Evolutionary conservation across 2,329 filamentous ascomycete genomes (phyloP).

Genomic region (Camptophora hylomeconis): DNA sequence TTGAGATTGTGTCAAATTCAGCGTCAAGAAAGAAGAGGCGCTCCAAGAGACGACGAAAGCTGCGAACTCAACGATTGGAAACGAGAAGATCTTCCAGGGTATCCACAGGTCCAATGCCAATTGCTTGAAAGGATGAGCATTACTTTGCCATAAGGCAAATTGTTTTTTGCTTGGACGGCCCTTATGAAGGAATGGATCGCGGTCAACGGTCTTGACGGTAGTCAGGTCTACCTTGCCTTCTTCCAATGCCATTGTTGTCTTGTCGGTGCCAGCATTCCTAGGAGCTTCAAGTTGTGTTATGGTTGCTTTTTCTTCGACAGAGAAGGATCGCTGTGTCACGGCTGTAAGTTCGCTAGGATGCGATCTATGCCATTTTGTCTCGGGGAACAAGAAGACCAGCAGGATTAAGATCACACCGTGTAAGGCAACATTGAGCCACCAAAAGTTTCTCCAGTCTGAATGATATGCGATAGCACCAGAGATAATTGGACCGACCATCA

Average conservation of each 20-base stretch:
- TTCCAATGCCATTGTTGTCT: slow-evolving; percentile 12
- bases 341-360: slow-evolving; percentile 19
- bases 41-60: slow-evolving; percentile 50
- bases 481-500: slow-evolving; percentile 48
- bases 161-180: slow-evolving; percentile 43
- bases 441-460: slow-evolving; percentile 49
- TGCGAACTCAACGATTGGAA: slow-evolving; percentile 50
- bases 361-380: slow-evolving; percentile 45
- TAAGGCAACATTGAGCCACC: slow-evolving; percentile 51
- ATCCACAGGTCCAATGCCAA: slow-evolving; percentile 44
- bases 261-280: slow-evolving; percentile 4
- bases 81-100: slow-evolving; percentile 49
- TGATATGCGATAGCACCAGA: slow-evolving; percentile 47
- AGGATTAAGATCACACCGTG: slow-evolving; percentile 37
- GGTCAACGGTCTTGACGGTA: slow-evolving; percentile 22
- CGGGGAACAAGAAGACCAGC: slow-evolving; percentile 48
- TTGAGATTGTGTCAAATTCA: slow-evolving; percentile 49
- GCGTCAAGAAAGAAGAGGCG: slow-evolving; percentile 42
- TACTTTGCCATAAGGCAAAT: slow-evolving; percentile 41
- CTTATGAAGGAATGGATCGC: slow-evolving; percentile 42
- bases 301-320: slow-evolving; percentile 4
- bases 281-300: not conserved
- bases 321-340: slow-evolving; percentile 7
- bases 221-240: slow-evolving; percentile 11
- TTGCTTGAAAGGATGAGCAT: slow-evolving; percentile 29